These are phyloP conservation scores for Mucor piriformis DNA, from an alignment of 371 early-diverging fungal genomes.

Conservation along the genomic window DNA sequence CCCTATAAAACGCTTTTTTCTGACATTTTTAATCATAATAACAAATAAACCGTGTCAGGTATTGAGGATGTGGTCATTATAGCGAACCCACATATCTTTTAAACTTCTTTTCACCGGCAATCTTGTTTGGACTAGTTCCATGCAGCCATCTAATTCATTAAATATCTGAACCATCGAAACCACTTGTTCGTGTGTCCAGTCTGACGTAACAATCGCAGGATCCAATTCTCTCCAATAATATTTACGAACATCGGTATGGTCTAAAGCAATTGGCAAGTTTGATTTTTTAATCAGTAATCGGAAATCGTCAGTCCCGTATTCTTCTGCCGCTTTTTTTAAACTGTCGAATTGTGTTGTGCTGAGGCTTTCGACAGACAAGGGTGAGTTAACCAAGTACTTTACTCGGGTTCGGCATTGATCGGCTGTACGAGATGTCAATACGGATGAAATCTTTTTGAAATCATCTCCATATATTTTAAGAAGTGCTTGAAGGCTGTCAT, in stretches of 20 bases:
- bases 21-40: neutral
- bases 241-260: neutral
- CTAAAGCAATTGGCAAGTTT: neutral
- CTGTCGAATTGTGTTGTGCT: neutral
- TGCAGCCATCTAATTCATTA: slow-evolving; percentile 5
- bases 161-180: neutral
- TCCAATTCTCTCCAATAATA: slow-evolving; percentile 11
- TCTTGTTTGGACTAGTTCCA: slow-evolving; percentile 8
- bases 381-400: neutral
- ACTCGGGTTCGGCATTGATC: neutral
- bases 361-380: neutral
- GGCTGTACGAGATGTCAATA: neutral
- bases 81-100: slow-evolving; percentile 5
- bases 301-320: neutral
- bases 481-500: neutral
- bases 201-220: neutral
- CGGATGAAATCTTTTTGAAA: neutral
- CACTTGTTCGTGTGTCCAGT: slow-evolving; percentile 1
- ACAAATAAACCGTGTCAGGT: neutral
- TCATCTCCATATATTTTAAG: neutral
- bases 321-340: neutral
- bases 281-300: neutral
- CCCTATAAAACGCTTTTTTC: neutral
- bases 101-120: slow-evolving; percentile 6
- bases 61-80: neutral